phyloP scores from a whole-genome alignment of 495 filamentous ascomycete genomes.

The Aspergillus olivimuriae region DNA sequence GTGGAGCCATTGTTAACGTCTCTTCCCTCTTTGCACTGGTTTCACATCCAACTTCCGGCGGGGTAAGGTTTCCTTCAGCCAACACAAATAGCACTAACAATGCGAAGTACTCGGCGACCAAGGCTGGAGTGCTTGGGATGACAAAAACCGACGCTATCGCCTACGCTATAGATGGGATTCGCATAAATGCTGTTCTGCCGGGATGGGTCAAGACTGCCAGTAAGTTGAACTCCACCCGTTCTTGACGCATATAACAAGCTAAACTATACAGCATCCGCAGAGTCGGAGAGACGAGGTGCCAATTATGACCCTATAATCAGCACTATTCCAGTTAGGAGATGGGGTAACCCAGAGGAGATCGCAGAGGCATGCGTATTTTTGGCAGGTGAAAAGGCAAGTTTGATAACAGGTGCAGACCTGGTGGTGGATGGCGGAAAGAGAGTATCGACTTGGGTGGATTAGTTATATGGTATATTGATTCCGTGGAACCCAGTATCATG shows the following conservation, averaged over 20 bases:
- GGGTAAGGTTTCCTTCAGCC: background rate
- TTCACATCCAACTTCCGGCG: constrained; percentile 5
- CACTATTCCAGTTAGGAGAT: constrained; percentile 23
- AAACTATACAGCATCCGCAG: background rate
- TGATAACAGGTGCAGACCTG: constrained; percentile 30
- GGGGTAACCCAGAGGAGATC: constrained; percentile 30
- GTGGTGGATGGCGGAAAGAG: constrained; percentile 28
- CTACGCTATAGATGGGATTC: constrained; percentile 8
- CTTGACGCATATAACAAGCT: background rate
- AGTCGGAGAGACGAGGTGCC: background rate
- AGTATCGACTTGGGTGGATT: no score
- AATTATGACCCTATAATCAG: constrained; percentile 2
- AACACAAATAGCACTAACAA: no score
- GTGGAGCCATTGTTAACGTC: constrained; percentile 7
- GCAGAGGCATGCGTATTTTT: constrained; percentile 31
- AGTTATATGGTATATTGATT: no score
- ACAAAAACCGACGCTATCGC: constrained; percentile 8
- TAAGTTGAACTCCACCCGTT: background rate
- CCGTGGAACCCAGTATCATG: no score
- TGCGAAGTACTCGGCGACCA: constrained; percentile 4
- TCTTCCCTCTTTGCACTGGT: constrained; percentile 4
- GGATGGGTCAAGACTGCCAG: background rate
- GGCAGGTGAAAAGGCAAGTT: constrained; percentile 27
- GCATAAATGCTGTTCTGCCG: constrained; percentile 5
- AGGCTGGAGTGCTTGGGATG: constrained; percentile 5